Evolutionary conservation across 805 yeast genomes (phyloP).

Genomic region (Ogataea kodamae): DNA sequence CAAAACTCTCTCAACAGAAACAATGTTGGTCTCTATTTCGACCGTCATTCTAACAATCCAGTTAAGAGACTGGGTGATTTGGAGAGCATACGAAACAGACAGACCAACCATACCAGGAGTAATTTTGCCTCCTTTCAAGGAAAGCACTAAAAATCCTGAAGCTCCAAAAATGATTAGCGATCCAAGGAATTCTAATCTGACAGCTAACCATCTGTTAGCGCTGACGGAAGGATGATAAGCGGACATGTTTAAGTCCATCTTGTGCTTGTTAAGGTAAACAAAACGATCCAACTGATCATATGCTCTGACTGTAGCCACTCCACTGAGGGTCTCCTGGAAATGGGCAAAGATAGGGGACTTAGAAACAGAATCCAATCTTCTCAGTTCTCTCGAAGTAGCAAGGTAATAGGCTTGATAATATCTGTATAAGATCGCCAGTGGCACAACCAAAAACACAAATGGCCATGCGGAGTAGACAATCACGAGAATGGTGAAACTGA

Average conservation of each 20-base stretch:
- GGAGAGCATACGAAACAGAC: slow-evolving; percentile 88
- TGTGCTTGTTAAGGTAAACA: slow-evolving; percentile 56
- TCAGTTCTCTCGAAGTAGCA: slow-evolving; percentile 75
- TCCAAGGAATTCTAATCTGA: slow-evolving; percentile 87
- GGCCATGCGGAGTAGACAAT: slow-evolving; percentile 88
- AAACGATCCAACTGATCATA: slow-evolving; percentile 65
- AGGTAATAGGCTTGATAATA: slow-evolving; percentile 76
- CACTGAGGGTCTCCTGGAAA: slow-evolving; percentile 77
- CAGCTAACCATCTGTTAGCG: slow-evolving; percentile 97
- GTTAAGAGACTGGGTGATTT: slow-evolving; percentile 87
- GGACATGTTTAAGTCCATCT: slow-evolving; percentile 82
- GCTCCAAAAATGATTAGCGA: slow-evolving; percentile 84
- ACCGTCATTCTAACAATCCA: slow-evolving; percentile 99
- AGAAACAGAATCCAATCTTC: slow-evolving; percentile 77
- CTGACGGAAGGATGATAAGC: slow-evolving; percentile 91
- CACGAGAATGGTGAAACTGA: slow-evolving; percentile 71
- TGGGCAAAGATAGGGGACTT: slow-evolving; percentile 80
- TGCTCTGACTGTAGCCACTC: slow-evolving; percentile 73
- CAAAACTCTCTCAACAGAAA: slow-evolving; percentile 65
- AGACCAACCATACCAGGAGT: slow-evolving; percentile 93
- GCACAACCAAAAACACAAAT: slow-evolving; percentile 66
- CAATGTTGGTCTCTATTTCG: slow-evolving; percentile 96
- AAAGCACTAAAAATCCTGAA: slow-evolving; percentile 73
- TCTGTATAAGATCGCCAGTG: slow-evolving; percentile 61
- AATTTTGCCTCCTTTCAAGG: slow-evolving; percentile 63